Evolutionary conservation across 257 asterid species (phyloP).

Genomic region (Thymus mandschuricus): DNA sequence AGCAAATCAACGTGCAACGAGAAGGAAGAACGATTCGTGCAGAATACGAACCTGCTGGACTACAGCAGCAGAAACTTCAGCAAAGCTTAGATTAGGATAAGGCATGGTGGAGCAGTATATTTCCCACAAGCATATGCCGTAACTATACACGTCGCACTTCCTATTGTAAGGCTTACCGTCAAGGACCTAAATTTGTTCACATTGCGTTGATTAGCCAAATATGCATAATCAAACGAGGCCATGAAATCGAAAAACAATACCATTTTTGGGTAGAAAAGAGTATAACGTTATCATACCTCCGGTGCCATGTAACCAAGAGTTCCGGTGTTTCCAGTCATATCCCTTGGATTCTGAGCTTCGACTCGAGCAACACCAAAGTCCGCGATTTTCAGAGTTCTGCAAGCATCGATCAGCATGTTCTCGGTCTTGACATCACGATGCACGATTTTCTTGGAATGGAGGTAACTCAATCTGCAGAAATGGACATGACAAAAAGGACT

Average conservation of each 20-base stretch:
- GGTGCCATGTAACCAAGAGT: conserved; percentile 77
- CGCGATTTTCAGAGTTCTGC: conserved; percentile 54
- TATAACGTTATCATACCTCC: conserved; percentile 39
- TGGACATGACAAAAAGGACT: background rate
- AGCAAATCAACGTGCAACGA: background rate
- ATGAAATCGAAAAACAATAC: background rate
- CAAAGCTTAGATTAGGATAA: conserved; percentile 56
- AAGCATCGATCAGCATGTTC: conserved; percentile 52
- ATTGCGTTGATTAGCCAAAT: background rate
- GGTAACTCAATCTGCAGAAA: conserved; percentile 61
- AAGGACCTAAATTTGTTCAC: conserved; percentile 45
- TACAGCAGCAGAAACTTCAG: conserved; percentile 58
- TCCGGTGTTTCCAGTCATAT: conserved; percentile 70
- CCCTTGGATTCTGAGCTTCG: conserved; percentile 70
- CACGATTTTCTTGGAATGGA: conserved; percentile 55
- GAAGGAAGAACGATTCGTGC: no score
- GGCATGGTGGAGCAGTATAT: conserved; percentile 65
- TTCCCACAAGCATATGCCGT: conserved; percentile 68
- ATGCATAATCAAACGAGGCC: background rate
- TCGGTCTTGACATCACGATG: conserved; percentile 67
- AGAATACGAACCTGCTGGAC: conserved; percentile 51
- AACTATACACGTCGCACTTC: conserved; percentile 64
- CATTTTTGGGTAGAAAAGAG: background rate
- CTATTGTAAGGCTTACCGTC: conserved; percentile 67
- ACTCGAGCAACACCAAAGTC: conserved; percentile 69